phyloP scores from a whole-genome alignment of 2,329 filamentous ascomycete species.

The Didymella arachidicola region DNA sequence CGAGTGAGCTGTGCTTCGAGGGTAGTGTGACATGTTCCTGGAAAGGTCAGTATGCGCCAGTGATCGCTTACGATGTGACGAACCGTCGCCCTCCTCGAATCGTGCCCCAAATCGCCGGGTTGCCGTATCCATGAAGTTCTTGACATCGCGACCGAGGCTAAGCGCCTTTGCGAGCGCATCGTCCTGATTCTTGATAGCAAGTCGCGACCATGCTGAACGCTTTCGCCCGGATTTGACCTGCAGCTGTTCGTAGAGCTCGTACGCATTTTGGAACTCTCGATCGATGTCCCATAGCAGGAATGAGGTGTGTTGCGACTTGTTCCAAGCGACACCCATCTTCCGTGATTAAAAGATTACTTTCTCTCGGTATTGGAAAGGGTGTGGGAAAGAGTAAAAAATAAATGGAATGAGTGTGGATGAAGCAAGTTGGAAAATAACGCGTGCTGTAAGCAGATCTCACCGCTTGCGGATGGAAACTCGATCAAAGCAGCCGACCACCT shows the following conservation, averaged over 20 bases:
- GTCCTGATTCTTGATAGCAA: conserved; percentile 34
- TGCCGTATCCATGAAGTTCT: conserved; percentile 39
- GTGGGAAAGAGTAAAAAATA: neutral
- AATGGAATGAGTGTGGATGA: conserved; percentile 3
- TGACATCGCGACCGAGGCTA: conserved; percentile 38
- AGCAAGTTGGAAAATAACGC: conserved; percentile 1
- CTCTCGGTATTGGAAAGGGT: neutral
- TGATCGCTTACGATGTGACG: conserved; percentile 5
- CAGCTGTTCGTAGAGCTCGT: conserved; percentile 46
- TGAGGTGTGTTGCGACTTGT: conserved; percentile 41
- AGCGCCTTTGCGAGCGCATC: conserved; percentile 40
- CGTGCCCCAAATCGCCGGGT: conserved; percentile 37
- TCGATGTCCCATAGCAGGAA: conserved; percentile 49
- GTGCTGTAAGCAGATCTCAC: neutral
- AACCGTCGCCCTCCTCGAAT: conserved; percentile 47
- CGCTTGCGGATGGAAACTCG: conserved; percentile 8
- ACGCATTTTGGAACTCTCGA: conserved; percentile 44
- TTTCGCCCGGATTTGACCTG: conserved; percentile 30
- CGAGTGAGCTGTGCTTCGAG: conserved; percentile 45
- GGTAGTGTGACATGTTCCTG: conserved; percentile 43
- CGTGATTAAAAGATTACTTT: conserved; percentile 1
- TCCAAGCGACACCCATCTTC: conserved; percentile 31
- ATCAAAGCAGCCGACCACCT: conserved; percentile 3
- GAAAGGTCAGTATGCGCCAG: conserved; percentile 23
- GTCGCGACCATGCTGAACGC: conserved; percentile 38